Evolutionary conservation across 1,284 basidiomycete genomes (phyloP), one percentile per base, ranked within the genome.

Genomic region (Leccinum angustisporum): DNA sequence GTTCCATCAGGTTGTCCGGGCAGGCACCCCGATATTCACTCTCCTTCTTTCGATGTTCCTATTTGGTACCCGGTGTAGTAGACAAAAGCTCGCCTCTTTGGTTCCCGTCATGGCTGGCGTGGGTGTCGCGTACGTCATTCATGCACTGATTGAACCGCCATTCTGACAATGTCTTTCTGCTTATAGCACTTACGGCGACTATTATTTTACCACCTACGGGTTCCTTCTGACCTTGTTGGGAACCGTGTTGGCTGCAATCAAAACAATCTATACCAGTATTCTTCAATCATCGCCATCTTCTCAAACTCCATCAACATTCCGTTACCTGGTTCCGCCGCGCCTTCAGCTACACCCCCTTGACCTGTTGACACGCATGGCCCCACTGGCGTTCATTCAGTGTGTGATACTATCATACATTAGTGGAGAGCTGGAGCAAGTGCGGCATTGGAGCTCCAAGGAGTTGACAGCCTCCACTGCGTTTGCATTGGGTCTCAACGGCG

Each of bases 1-100:
- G 92, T 95, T 97, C 70, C 95, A 98, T 74, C 95, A 97, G 80
- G 94, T 97, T 58, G 88, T 97, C 36, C 89, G 95, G n/a, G 92
- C 95, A 1, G 86, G 91, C 6, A 92, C 95, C 0, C 95, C 95
- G 0, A 82, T 97, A 58, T 97, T 97, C 78, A 95, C 92, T 3
- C 89, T 96, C 65, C 60, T 88, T 53, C 84, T 97, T 64, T 88
- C 94, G 0, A 80, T 83, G 56, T 56, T 83, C 3, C 71, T 92
- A 25, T 80, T 88, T 33, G 80, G 83, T 34, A 76, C 78, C 5
- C 77, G 76, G 1, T 81, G 83, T 61, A 88, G 80, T 67, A 79
- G 71, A 11, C 76, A 78, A 53, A 94, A 90, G 77, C 75, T 91
- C 27, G 73, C 91, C 33, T 86, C 94, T 4, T 83, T 99, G 53